Base-by-base conservation (phyloP, 257 asterid genomes). In the Solanum infundibuliforme region DNA sequence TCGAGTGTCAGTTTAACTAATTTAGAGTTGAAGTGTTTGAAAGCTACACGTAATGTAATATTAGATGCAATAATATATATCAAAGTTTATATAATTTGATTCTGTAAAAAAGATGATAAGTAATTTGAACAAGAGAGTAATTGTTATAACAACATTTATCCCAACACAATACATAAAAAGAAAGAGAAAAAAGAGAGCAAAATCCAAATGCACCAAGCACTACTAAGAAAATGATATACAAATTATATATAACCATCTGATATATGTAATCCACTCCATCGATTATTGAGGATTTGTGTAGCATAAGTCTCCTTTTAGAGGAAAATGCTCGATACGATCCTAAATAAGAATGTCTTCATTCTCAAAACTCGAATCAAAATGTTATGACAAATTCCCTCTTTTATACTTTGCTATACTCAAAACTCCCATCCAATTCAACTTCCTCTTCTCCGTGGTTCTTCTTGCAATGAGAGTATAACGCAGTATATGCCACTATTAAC, bases 381-480 rank as follows among this genome's bases (percentile, higher is more conserved):
- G 1, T 13, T 8, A 79, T 8, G 2, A 27, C 16, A 38, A 84
- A 35, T 83, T n/a, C 1, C 23, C 41, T 35, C 4, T n/a, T 25
- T 84, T 38, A 69, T 8, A 81, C 73, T 86, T 88, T 87, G 52
- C 81, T 81, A 77, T 92, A 93, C 60, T 88, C 52, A 9, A 86
- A 25, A 76, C 34, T 29, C 20, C 87, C 87, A 41, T 90, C 86
- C 38, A 92, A 71, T 41, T 90, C 92, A 39, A 90, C 89, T 91
- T 87, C 93, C 79, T 93, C 96, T 52, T 93, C 35, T 66, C 35
- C 93, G 34, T 87, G 89, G 7, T 69, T 88, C 93, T 88, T 91
- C 91, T 93, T 93, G 82, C 95, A 92, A 23, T 91, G 90, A 76
- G 89, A 90, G 41, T 93, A 94, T 20, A 93, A 76, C 73, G 91